These are phyloP conservation scores for Hsuehochloa calcarea DNA, from an alignment of 176 grass and related monocot genomes.

Conservation along the genomic window DNA sequence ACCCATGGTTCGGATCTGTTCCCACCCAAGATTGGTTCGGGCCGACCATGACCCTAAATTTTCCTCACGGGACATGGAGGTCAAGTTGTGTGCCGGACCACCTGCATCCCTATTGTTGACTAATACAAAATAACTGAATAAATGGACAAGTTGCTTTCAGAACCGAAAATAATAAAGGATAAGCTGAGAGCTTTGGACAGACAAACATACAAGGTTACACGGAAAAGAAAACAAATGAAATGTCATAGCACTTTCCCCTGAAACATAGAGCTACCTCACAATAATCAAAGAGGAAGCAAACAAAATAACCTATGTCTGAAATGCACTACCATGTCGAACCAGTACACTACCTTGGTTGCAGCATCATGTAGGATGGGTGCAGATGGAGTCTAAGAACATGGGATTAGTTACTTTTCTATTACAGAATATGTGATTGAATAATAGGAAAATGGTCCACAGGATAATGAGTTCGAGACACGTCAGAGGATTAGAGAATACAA, in stretches of 20 bases:
- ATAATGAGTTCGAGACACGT: neutral
- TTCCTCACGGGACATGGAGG: no score
- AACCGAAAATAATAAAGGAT: neutral
- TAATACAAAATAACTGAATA: neutral
- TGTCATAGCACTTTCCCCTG: neutral
- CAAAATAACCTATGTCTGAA: neutral
- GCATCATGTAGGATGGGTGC: neutral
- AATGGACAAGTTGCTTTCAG: neutral
- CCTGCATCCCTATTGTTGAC: neutral
- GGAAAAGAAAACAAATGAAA: neutral
- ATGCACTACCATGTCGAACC: neutral
- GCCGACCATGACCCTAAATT: no score
- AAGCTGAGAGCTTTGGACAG: neutral
- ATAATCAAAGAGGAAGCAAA: neutral
- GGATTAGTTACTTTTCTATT: neutral
- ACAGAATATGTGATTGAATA: neutral
- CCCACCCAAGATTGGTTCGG: no score
- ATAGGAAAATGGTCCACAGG: neutral
- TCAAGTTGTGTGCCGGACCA: no score
- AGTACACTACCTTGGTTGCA: neutral
- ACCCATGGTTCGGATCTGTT: no score
- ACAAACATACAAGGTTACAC: neutral
- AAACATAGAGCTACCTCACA: neutral
- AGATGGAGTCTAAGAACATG: neutral
- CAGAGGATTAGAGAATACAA: neutral